A percentile compares a stretch with the other conserved stretches of the same genome.
Evolutionary conservation across 495 filamentous ascomycete genomes (phyloP).

Genomic region (Pyrenula aspistea): DNA sequence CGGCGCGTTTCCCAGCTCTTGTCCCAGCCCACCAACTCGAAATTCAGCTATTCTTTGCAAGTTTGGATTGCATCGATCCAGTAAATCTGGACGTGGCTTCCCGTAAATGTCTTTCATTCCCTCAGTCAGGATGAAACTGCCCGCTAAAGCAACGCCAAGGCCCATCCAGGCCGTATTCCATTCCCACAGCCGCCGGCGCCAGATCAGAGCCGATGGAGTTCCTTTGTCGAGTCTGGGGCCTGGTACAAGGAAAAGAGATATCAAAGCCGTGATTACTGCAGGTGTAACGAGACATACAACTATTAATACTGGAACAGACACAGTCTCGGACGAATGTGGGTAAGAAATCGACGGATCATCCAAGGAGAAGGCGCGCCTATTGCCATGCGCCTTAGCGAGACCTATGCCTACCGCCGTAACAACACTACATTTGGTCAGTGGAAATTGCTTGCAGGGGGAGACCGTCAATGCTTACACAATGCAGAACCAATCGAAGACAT

Average conservation of each 20-base stretch:
- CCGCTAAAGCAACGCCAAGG: constrained; percentile 40
- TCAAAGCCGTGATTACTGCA: constrained; percentile 33
- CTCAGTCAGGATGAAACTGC: constrained; percentile 45
- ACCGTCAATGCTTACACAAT: constrained; percentile 29
- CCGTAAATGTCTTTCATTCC: constrained; percentile 53
- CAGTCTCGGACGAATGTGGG: constrained; percentile 42
- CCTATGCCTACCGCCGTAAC: constrained; percentile 33
- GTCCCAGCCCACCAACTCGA: constrained; percentile 38
- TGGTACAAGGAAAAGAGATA: constrained; percentile 36
- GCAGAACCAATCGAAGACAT: constrained; percentile 41
- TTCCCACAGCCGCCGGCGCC: constrained; percentile 46
- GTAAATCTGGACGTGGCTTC: constrained; percentile 52
- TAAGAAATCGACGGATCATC: constrained; percentile 45
- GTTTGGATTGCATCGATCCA: constrained; percentile 49
- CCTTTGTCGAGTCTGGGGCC: constrained; percentile 19
- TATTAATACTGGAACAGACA: constrained; percentile 36
- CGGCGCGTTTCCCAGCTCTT: constrained; percentile 26
- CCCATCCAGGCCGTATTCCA: constrained; percentile 56
- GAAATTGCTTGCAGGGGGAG: background rate
- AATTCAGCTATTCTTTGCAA: constrained; percentile 25
- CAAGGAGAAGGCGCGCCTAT: constrained; percentile 33
- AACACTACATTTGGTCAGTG: constrained; percentile 15
- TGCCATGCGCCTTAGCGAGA: constrained; percentile 27
- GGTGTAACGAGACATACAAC: constrained; percentile 40
- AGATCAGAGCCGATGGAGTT: constrained; percentile 20